phyloP scores from a whole-genome alignment of 2,329 filamentous ascomycete genomes.

The Cryoendolithus antarcticus region DNA sequence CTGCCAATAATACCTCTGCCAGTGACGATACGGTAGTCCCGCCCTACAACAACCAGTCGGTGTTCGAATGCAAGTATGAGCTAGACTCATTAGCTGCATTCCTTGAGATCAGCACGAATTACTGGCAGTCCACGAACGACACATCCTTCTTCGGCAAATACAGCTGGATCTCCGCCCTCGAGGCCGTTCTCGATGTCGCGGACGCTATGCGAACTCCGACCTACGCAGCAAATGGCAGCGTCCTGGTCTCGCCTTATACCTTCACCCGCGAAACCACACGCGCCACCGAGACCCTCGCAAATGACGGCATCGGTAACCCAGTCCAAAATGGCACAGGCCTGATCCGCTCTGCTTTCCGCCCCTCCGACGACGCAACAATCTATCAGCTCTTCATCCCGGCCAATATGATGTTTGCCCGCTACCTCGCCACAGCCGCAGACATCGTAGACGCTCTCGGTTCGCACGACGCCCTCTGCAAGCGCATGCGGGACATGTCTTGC shows the following conservation, averaged over 20 bases:
- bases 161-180: slow-evolving; percentile 34
- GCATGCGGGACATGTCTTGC: slow-evolving; percentile 45
- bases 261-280: slow-evolving; percentile 32
- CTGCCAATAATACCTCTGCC: slow-evolving; percentile 27
- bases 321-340: slow-evolving; percentile 37
- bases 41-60: slow-evolving; percentile 28
- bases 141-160: slow-evolving; percentile 36
- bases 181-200: slow-evolving; percentile 33
- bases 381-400: slow-evolving; percentile 38
- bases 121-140: slow-evolving; percentile 38
- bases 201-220: slow-evolving; percentile 36
- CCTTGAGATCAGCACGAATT: slow-evolving; percentile 36
- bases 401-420: slow-evolving; percentile 62
- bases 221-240: slow-evolving; percentile 34
- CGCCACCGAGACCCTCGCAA: slow-evolving; percentile 38
- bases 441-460: slow-evolving; percentile 42
- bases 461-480: slow-evolving; percentile 35
- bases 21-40: slow-evolving; percentile 32
- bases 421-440: slow-evolving; percentile 40
- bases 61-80: slow-evolving; percentile 44
- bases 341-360: slow-evolving; percentile 38
- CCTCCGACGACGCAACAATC: slow-evolving; percentile 38
- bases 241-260: slow-evolving; percentile 32
- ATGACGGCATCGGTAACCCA: slow-evolving; percentile 41
- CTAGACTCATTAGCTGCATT: slow-evolving; percentile 41